Conservation (phyloP, 257 asterid genomes). For the Petunia axillaris region DNA sequence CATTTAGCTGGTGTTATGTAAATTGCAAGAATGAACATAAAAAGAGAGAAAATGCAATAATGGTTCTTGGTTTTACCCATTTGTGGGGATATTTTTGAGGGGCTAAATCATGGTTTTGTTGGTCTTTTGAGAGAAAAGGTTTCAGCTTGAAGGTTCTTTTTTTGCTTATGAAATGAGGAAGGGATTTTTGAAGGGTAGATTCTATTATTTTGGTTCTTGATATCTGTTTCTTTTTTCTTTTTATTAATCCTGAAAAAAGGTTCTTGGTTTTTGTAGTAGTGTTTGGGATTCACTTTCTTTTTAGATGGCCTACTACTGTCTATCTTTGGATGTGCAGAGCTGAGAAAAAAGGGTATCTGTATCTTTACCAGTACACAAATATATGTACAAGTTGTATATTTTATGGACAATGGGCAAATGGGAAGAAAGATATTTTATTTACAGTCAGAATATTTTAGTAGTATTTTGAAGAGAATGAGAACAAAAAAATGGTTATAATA, state of each 20-base stretch:
- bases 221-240: slow-evolving; percentile 32
- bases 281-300: slow-evolving; percentile 46
- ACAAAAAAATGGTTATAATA: slow-evolving; percentile 29
- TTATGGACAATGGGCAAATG: slow-evolving; percentile 19
- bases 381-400: slow-evolving; percentile 19
- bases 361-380: slow-evolving; percentile 39
- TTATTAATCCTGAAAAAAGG: slow-evolving; percentile 23
- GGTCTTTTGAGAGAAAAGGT: slow-evolving; percentile 24
- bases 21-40: slow-evolving; percentile 41
- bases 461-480: slow-evolving; percentile 37
- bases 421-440: not conserved
- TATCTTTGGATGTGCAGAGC: slow-evolving; percentile 42
- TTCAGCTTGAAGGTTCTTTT: slow-evolving; percentile 38
- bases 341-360: slow-evolving; percentile 27
- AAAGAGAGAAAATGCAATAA: slow-evolving; percentile 40
- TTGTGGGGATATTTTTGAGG: slow-evolving; percentile 47
- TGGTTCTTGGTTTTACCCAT: slow-evolving; percentile 57
- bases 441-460: not conserved
- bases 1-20: slow-evolving; percentile 51
- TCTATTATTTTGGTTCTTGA: slow-evolving; percentile 36
- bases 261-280: slow-evolving; percentile 48
- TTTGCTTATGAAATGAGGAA: slow-evolving; percentile 37
- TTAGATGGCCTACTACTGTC: slow-evolving; percentile 35
- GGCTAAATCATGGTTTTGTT: slow-evolving; percentile 55
- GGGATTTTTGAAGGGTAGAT: slow-evolving; percentile 28